These are phyloP conservation scores for Populus tremula DNA, from an alignment of 345 rosid species.

Conservation along the genomic window DNA sequence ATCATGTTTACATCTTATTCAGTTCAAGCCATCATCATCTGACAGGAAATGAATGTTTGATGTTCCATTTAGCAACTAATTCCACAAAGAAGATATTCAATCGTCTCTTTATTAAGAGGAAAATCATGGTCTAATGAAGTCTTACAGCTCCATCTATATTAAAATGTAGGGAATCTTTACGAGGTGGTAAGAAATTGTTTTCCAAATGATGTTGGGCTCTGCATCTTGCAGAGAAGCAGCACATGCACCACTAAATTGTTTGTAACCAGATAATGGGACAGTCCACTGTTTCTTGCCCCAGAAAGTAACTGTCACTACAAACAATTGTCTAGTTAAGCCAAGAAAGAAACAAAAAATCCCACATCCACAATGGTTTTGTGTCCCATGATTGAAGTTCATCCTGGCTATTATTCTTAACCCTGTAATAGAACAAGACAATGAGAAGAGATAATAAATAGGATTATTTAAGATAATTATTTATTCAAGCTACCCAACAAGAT, in stretches of 20 bases:
- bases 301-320: background rate
- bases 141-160: background rate
- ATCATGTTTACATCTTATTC: background rate
- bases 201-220: background rate
- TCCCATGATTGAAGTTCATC: background rate
- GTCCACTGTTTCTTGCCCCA: background rate
- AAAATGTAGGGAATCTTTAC: constrained; percentile 1
- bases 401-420: background rate
- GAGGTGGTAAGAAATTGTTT: constrained; percentile 1
- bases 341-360: background rate
- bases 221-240: background rate
- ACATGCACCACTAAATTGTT: constrained; percentile 9
- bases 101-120: background rate
- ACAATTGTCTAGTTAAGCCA: background rate
- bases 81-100: background rate
- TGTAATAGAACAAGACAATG: background rate
- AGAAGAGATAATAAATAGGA: background rate
- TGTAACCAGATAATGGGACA: constrained; percentile 14
- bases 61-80: background rate
- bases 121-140: background rate
- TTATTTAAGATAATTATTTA: background rate
- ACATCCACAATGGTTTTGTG: background rate
- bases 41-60: background rate
- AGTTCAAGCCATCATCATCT: background rate
- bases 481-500: background rate